Percentiles rank a stretch among this genome's conserved stretches.
These are phyloP conservation scores for Lichtheimia ramosa DNA, from an alignment of 371 early-diverging fungal species.

Conservation along the genomic window DNA sequence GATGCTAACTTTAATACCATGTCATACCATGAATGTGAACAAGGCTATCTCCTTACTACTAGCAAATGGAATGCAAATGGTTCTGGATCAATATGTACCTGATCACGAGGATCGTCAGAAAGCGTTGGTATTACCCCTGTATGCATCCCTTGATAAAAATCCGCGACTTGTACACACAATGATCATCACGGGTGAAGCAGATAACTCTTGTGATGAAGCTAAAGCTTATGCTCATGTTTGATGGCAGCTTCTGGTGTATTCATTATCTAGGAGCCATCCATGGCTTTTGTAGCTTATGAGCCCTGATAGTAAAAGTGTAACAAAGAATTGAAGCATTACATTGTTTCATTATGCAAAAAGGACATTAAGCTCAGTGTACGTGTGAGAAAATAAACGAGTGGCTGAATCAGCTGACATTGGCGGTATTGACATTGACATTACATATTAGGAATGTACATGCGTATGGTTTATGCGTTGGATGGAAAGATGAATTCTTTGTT, in stretches of 20 bases:
- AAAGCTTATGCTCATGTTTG: slow-evolving; percentile 27
- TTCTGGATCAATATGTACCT: slow-evolving; percentile 29
- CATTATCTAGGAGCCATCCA: slow-evolving; percentile 18
- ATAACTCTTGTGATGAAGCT: slow-evolving; percentile 35
- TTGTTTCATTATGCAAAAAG: no score
- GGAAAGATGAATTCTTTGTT: no score
- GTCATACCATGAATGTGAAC: slow-evolving; percentile 19
- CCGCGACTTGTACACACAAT: slow-evolving; percentile 29
- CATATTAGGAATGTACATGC: no score
- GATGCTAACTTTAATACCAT: slow-evolving; percentile 19
- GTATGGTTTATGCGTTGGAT: no score
- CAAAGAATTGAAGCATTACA: no score
- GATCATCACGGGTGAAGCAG: slow-evolving; percentile 30
- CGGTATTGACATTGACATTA: no score
- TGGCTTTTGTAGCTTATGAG: slow-evolving; percentile 1
- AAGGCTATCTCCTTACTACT: slow-evolving; percentile 15
- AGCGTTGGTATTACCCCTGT: slow-evolving; percentile 19
- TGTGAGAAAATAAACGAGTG: no score
- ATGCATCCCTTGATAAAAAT: slow-evolving; percentile 23
- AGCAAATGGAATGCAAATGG: slow-evolving; percentile 19
- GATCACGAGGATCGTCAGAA: slow-evolving; percentile 8
- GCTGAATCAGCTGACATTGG: no score
- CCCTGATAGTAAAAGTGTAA: no score
- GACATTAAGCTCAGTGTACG: no score
- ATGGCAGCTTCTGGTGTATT: slow-evolving; percentile 26